These are phyloP conservation scores for Dendrobium catenatum DNA, from an alignment of 106 monocot species.

Conservation along the genomic window DNA sequence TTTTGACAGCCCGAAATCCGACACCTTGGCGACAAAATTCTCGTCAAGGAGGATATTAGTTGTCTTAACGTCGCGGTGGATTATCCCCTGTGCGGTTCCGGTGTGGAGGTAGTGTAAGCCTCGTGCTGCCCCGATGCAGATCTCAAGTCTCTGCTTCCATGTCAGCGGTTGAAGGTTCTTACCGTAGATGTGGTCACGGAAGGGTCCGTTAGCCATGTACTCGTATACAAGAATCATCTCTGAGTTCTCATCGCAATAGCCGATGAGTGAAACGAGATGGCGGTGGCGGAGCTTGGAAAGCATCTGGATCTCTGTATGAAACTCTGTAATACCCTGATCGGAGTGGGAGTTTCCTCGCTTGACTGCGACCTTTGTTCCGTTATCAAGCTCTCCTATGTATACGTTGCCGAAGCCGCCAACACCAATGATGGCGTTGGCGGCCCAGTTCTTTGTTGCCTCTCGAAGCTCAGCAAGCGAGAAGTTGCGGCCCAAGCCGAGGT, in stretches of 20 bases:
- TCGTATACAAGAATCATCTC: slow-evolving; percentile 62
- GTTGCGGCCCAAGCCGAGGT: slow-evolving; percentile 27
- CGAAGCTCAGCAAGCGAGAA: slow-evolving; percentile 43
- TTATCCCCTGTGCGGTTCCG: slow-evolving; percentile 42
- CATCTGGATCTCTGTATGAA: slow-evolving; percentile 59
- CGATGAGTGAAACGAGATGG: slow-evolving; percentile 48
- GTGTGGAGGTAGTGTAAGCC: slow-evolving; percentile 27
- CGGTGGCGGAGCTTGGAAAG: slow-evolving; percentile 40
- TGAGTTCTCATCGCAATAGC: slow-evolving; percentile 49
- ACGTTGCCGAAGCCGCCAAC: slow-evolving; percentile 60
- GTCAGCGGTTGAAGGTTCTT: slow-evolving; percentile 28
- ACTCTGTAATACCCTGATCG: slow-evolving; percentile 47
- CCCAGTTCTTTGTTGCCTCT: slow-evolving; percentile 38
- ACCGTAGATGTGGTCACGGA: slow-evolving; percentile 58
- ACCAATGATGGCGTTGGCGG: slow-evolving; percentile 31
- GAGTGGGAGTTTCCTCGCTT: slow-evolving; percentile 56
- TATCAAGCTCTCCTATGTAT: slow-evolving; percentile 44
- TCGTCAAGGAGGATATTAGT: slow-evolving; percentile 77
- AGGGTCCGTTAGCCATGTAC: slow-evolving; percentile 47
- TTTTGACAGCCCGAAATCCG: slow-evolving; percentile 58
- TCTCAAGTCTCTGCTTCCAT: slow-evolving; percentile 31
- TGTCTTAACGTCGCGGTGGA: slow-evolving; percentile 84
- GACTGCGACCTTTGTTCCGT: slow-evolving; percentile 55
- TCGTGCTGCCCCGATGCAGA: slow-evolving; percentile 26
- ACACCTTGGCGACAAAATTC: slow-evolving; percentile 49